Percentiles rank a stretch among this genome's conserved stretches.
phyloP scores from a whole-genome alignment of 2,329 filamentous ascomycete species.

The Fusarium continuum region DNA sequence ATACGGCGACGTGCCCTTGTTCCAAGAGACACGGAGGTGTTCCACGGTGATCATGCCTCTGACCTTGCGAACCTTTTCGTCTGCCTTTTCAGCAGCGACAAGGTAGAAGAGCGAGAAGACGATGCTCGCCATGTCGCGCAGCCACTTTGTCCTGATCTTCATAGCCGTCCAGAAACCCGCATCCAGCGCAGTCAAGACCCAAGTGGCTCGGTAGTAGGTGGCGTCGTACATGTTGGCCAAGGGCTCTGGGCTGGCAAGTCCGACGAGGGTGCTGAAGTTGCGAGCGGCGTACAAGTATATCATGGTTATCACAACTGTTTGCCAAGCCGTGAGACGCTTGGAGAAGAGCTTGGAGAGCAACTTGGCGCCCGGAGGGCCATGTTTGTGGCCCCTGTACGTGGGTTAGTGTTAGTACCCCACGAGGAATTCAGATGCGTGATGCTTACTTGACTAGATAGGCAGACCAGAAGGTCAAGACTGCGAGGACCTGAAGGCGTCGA shows the following conservation, averaged over 20 bases:
- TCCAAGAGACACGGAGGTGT: conserved; percentile 92
- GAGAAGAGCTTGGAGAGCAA: conserved; percentile 76
- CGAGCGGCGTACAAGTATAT: conserved; percentile 90
- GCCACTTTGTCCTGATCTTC: conserved; percentile 81
- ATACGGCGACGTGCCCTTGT: conserved; percentile 91
- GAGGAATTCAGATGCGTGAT: neutral
- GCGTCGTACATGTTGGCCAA: conserved; percentile 93
- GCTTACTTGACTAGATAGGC: conserved; percentile 79
- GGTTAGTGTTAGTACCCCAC: conserved; percentile 38
- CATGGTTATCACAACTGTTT: conserved; percentile 85
- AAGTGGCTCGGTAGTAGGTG: conserved; percentile 94
- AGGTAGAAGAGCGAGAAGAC: conserved; percentile 91
- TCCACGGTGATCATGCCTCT: conserved; percentile 87
- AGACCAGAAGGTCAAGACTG: conserved; percentile 91
- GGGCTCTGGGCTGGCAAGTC: conserved; percentile 91
- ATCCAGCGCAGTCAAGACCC: conserved; percentile 93
- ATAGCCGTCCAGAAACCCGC: conserved; percentile 99
- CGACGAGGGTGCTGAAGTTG: conserved; percentile 92
- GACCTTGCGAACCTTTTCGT: conserved; percentile 95
- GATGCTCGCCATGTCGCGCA: conserved; percentile 83
- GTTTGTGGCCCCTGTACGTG: conserved; percentile 75
- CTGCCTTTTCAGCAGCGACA: conserved; percentile 89
- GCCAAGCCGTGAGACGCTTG: conserved; percentile 83
- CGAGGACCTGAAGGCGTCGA: conserved; percentile 89
- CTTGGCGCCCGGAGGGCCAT: conserved; percentile 84